Base-by-base conservation (phyloP, 345 rosid genomes). In the Laguncularia racemosa region DNA sequence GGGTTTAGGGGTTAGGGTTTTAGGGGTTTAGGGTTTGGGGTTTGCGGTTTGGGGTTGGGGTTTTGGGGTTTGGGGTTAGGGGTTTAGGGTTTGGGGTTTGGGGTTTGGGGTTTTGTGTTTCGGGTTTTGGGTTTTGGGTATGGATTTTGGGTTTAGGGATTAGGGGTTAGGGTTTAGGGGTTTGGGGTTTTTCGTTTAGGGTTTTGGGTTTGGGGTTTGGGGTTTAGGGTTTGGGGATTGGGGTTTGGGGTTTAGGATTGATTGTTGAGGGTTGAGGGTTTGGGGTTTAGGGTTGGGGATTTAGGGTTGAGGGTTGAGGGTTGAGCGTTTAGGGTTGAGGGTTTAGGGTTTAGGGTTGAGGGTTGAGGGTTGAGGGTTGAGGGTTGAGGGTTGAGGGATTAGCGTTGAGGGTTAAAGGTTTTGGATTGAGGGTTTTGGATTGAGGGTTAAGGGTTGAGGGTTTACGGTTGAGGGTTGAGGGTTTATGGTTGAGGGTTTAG, bases 131-230 rank as follows among this genome's bases (percentile, higher is more conserved):
- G n/a, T n/a, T n/a, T n/a, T n/a, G n/a, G n/a, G n/a, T n/a, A n/a
- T n/a, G 52, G 52, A 13, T 49, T 49, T 49, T 12, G 52, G 52
- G 52, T 49, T 49, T 49, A 49, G 52, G 52, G 52, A 12, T 49
- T 49, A 49, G 52, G 52, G 52, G 13, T 49, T 49, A 49, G 52
- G 52, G 52, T 49, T 49, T 12, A 16, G 52, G 52, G 52, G 13
- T 49, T 49, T 12, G 52, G 52, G 52, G n/a, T n/a, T n/a, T n/a
- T n/a, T n/a, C n/a, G n/a, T n/a, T n/a, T n/a, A n/a, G n/a, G n/a
- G n/a, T n/a, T 49, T 49, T 49, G 52, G 52, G 52, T 49, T 49
- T 49, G 17, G 52, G 52, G 52, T 49, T 49, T 49, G 5, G 52
- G 52, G 52, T 49, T 49, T 49, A 49, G 52, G 52, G 52, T 49